Evolutionary conservation across 108 stramenopile species (phyloP).

Genomic region (Bacterosira constricta): DNA sequence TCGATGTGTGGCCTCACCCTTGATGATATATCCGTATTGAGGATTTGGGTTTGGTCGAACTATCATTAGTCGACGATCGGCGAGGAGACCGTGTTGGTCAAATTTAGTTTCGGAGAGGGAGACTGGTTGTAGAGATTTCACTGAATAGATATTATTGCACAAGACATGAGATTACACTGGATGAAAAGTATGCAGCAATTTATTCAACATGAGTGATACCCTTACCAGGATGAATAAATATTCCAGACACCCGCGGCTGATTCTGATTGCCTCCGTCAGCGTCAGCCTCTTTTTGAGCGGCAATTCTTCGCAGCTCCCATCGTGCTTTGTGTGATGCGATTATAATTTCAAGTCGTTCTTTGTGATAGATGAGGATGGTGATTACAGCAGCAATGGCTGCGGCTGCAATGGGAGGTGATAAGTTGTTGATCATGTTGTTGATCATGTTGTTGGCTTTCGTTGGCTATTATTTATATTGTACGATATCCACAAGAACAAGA

Average conservation of each 20-base stretch:
- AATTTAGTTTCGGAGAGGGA: conserved; percentile 42
- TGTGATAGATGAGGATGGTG: too few species aligned
- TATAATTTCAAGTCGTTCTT: too few species aligned
- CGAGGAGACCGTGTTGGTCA: conserved; percentile 57
- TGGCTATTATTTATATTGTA: too few species aligned
- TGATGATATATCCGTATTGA: conserved; percentile 37
- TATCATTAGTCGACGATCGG: conserved; percentile 80
- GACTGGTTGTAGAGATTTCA: conserved; percentile 79
- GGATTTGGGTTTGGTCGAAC: conserved; percentile 61
- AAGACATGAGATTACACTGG: too few species aligned
- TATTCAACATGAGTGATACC: background rate
- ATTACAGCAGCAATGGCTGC: too few species aligned
- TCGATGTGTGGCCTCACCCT: conserved; percentile 60
- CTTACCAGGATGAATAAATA: conserved; percentile 23
- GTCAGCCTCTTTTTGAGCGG: background rate
- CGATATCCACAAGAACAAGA: too few species aligned
- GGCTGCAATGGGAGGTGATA: too few species aligned
- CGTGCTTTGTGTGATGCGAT: too few species aligned
- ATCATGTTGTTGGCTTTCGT: too few species aligned
- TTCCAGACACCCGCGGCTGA: conserved; percentile 9
- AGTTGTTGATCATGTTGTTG: too few species aligned
- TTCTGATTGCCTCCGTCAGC: background rate
- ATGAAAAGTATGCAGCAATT: background rate
- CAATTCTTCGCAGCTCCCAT: too few species aligned
- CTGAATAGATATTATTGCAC: background rate